Evolutionary conservation across 192 early-diverging fungal genomes (phyloP).

Genomic region (Backusella westeae): DNA sequence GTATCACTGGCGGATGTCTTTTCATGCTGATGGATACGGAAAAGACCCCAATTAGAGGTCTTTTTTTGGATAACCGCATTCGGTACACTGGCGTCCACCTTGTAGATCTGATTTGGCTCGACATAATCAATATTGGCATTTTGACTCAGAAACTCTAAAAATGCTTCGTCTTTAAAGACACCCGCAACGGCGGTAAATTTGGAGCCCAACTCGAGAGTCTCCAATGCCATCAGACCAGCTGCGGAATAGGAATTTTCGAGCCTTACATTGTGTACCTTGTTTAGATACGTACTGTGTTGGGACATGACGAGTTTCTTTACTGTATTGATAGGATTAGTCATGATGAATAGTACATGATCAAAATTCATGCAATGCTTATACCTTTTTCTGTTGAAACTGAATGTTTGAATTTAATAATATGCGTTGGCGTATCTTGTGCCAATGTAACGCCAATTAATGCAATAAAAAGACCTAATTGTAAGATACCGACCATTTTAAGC

Average conservation of each 20-base stretch:
- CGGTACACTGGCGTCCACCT: background rate
- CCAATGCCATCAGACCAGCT: conserved; percentile 10
- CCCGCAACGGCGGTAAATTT: conserved; percentile 25
- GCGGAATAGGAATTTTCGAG: background rate
- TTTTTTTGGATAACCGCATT: background rate
- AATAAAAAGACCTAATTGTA: background rate
- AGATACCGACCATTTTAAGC: background rate
- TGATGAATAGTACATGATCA: background rate
- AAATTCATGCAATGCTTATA: background rate
- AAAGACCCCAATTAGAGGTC: conserved; percentile 47
- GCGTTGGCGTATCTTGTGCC: conserved; percentile 18
- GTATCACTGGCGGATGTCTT: conserved; percentile 38
- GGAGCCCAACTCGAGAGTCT: background rate
- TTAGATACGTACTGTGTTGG: conserved; percentile 1
- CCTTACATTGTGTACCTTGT: background rate
- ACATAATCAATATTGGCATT: conserved; percentile 23
- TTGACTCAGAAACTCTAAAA: conserved; percentile 18
- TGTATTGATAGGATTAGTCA: background rate
- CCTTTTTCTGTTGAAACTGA: conserved; percentile 4
- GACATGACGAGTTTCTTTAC: conserved; percentile 9
- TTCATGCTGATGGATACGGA: conserved; percentile 38
- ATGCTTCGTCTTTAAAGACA: conserved; percentile 17
- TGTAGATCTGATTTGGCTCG: conserved; percentile 22
- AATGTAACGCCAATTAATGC: background rate
- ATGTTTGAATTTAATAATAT: conserved; percentile 35